Base-by-base conservation (phyloP, 129 eudicot genomes). In the Centrapalus pauciflorus region DNA sequence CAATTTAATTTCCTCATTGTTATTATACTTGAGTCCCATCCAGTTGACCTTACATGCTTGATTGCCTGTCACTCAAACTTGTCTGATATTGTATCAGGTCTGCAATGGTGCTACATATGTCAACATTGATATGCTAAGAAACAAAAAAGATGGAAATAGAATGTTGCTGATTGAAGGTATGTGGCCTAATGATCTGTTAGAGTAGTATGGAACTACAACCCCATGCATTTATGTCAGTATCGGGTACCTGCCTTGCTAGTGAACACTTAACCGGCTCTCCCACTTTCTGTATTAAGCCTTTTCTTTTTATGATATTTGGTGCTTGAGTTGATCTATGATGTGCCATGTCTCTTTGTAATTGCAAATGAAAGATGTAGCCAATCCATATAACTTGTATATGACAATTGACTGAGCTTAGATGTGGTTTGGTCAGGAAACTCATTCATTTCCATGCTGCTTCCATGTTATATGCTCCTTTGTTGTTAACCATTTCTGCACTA, bases 91-190 rank as follows among this genome's bases (percentile, higher is more conserved):
- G 25, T 61, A 10, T 72, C 63, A 88, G 98, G 92, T 81, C 16
- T 72, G 85, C 70, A 79, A 89, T 73, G 99, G 99, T 21, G 96
- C 96, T 58, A 86, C 95, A 29, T 86, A 76, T 74, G 96, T 82
- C 33, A 86, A 72, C 82, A 78, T 93, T 55, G 96, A 93, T 77
- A 93, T 86, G 99, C 60, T 84, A 3, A 67, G 34, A 55, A 93
- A 72, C 85, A 86, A 85, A 77, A 89, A 93, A 71, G 96, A 93
- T 75, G 84, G 86, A 25, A 89, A 76, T 84, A 81, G 79, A 76
- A 93, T 93, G 99, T 71, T 93, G 72, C 70, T 82, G 64, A 78
- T 93, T 69, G 99, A 93, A 84, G 98, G 99, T 93, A 81, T 65
- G 24, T 16, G 46, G 48, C 21, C 41, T 65, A 73, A 27, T 63